Evolutionary conservation across 208 protist genomes (phyloP), one percentile per base, ranked within the genome.

Genomic region (Acanthamoeba castellanii): DNA sequence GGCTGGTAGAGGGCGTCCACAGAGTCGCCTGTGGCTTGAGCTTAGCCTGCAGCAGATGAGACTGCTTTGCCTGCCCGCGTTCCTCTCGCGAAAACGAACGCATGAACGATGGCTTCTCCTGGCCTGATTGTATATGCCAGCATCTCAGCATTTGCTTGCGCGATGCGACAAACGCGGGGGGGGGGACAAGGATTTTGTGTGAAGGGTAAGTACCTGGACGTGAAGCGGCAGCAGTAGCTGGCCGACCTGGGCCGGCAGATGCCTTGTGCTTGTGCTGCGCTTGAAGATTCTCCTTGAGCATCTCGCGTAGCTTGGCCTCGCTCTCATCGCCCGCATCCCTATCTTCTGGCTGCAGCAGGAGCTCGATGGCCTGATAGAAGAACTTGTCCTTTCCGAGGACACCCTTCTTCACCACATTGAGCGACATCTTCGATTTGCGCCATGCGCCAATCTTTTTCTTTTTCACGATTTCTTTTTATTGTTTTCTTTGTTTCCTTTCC

Each of bases 241-340:
- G 47, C 25, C 76, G 76, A 14, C 76, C 76, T 9, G 45, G 45
- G 70, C 70, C 70, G 16, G 47, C 27, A 50, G 37, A 59, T 50
- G 76, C 76, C 25, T 50, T 59, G 45, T 85, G 16, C 45, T 32
- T 55, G 45, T 85, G 76, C 18, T 81, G 30, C 13, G 47, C 34
- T 34, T 85, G 76, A 85, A 85, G 76, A 85, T 85, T 85, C 45
- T 85, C 76, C 45, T 85, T 85, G 76, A 85, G 76, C 76, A 85
- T 85, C 22, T 85, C 76, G 14, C 76, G 76, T 18, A 85, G n/a
- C 76, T 85, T 85, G 42, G 76, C 45, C 16, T 85, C 76, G n/a
- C 76, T 85, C 47, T 74, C 66, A 4, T 34, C 66, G 42, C 42
- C 42, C 22, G 13, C 74, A 74, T 68, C 61, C 25, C 61, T 8